These are phyloP conservation scores for Fusarium abutilonis DNA, from an alignment of 2,329 filamentous ascomycete species.

Conservation along the genomic window DNA sequence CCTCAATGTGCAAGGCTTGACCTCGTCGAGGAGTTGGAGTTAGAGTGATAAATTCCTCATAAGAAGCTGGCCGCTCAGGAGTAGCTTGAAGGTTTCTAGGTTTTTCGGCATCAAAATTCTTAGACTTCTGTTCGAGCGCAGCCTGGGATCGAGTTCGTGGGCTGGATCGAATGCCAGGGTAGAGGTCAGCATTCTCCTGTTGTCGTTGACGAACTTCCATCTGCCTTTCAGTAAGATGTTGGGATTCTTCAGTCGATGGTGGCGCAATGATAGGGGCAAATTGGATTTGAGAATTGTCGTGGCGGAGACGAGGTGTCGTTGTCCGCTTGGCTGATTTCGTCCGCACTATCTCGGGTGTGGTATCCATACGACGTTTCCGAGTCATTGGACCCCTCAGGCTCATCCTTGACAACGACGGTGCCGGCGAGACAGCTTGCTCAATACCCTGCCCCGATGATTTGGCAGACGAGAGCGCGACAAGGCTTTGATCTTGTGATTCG, in stretches of 20 bases:
- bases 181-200: slow-evolving; percentile 71
- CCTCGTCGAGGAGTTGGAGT: slow-evolving; percentile 70
- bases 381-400: slow-evolving; percentile 37
- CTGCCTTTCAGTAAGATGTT: slow-evolving; percentile 81
- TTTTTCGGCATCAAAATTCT: slow-evolving; percentile 20
- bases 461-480: slow-evolving; percentile 46
- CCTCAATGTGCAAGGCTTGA: slow-evolving; percentile 60
- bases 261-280: slow-evolving; percentile 75
- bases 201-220: slow-evolving; percentile 81
- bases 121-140: slow-evolving; percentile 25
- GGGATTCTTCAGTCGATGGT: slow-evolving; percentile 67
- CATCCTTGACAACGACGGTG: slow-evolving; percentile 29
- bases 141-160: slow-evolving; percentile 41
- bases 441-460: slow-evolving; percentile 45
- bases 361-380: slow-evolving; percentile 46
- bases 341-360: slow-evolving; percentile 42
- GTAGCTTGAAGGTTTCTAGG: slow-evolving; percentile 52
- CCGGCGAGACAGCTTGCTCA: slow-evolving; percentile 25
- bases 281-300: slow-evolving; percentile 84
- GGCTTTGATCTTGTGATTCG: slow-evolving; percentile 58
- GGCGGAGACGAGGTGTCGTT: slow-evolving; percentile 67
- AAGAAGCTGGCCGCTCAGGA: slow-evolving; percentile 56
- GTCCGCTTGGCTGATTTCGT: slow-evolving; percentile 43
- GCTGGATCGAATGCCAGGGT: slow-evolving; percentile 72
- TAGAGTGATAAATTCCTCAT: slow-evolving; percentile 65